Conservation (phyloP, 164 flowering plant genomes). For the Amborella trichopoda region DNA sequence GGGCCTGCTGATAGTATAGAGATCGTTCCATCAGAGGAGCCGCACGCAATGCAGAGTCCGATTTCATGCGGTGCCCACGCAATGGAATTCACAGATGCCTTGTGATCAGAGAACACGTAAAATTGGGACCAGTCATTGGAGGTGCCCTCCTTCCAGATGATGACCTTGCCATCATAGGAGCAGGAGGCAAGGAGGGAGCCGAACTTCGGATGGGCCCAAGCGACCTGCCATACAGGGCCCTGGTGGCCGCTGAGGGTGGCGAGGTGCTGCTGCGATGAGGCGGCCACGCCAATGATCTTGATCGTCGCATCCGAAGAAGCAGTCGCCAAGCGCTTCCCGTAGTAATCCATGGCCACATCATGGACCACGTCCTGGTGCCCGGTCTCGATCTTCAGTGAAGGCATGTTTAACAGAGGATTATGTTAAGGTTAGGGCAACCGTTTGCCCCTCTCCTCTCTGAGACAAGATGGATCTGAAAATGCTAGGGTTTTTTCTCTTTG, state of each 20-base stretch:
- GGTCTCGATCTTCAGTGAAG: slow-evolving; percentile 28
- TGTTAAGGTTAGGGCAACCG: no score
- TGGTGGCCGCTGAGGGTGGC: slow-evolving; percentile 32
- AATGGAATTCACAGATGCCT: slow-evolving; percentile 35
- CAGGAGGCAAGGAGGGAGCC: slow-evolving; percentile 38
- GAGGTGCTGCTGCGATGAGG: slow-evolving; percentile 23
- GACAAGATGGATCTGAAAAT: no score
- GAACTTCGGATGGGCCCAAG: slow-evolving; percentile 45
- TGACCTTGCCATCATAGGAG: slow-evolving; percentile 33
- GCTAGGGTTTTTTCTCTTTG: no score
- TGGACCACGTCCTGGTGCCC: slow-evolving; percentile 26
- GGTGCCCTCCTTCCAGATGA: slow-evolving; percentile 31
- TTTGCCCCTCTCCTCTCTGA: no score
- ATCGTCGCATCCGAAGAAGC: slow-evolving; percentile 35
- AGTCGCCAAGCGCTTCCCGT: slow-evolving; percentile 42
- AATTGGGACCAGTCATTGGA: slow-evolving; percentile 29
- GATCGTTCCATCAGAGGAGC: slow-evolving; percentile 40
- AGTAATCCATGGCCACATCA: slow-evolving; percentile 41
- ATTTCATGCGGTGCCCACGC: slow-evolving; percentile 42
- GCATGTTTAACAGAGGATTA: no score
- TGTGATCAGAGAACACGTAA: slow-evolving; percentile 30
- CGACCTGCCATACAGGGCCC: slow-evolving; percentile 44
- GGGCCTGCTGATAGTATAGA: slow-evolving; percentile 23
- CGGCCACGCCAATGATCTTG: slow-evolving; percentile 30
- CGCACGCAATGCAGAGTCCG: slow-evolving; percentile 36